Conservation (phyloP, 2,329 filamentous ascomycete species). For the Cercospora sojina region DNA sequence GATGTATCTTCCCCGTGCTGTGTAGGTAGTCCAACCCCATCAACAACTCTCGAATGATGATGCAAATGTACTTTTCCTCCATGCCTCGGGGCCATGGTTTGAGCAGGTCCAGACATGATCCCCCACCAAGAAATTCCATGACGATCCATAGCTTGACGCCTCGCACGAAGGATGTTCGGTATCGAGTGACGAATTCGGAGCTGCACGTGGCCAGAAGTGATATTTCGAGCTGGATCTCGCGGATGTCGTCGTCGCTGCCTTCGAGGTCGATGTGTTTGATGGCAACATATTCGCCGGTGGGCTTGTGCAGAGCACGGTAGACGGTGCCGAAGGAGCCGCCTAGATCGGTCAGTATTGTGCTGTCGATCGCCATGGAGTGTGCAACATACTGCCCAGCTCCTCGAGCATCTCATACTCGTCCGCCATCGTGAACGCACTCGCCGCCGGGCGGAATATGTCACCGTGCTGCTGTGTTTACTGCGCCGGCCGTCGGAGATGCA, state of each 20-base stretch:
- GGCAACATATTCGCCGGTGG: constrained; percentile 88
- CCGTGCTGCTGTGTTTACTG: constrained; percentile 13
- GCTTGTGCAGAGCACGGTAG: constrained; percentile 91
- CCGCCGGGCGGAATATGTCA: constrained; percentile 16
- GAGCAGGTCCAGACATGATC: constrained; percentile 89
- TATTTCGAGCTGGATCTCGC: constrained; percentile 97
- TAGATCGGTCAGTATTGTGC: constrained; percentile 39
- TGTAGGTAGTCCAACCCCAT: constrained; percentile 91
- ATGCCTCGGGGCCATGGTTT: constrained; percentile 75
- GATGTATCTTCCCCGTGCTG: constrained; percentile 89
- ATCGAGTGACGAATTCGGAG: constrained; percentile 91
- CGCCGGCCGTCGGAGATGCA: background rate
- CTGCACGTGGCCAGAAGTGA: constrained; percentile 91
- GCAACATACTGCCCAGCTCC: constrained; percentile 82
- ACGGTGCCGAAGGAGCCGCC: constrained; percentile 95
- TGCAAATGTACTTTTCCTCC: constrained; percentile 84
- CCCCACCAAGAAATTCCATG: constrained; percentile 96
- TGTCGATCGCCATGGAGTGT: background rate
- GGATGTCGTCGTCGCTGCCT: constrained; percentile 96
- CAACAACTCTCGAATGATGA: constrained; percentile 88
- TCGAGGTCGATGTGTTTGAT: constrained; percentile 99
- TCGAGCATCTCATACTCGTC: constrained; percentile 91
- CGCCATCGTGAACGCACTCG: constrained; percentile 55
- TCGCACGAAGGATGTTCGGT: constrained; percentile 93
- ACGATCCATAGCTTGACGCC: constrained; percentile 99